Base-by-base conservation (phyloP, 1,139 yeast species). In the Diutina scorzettiae region DNA sequence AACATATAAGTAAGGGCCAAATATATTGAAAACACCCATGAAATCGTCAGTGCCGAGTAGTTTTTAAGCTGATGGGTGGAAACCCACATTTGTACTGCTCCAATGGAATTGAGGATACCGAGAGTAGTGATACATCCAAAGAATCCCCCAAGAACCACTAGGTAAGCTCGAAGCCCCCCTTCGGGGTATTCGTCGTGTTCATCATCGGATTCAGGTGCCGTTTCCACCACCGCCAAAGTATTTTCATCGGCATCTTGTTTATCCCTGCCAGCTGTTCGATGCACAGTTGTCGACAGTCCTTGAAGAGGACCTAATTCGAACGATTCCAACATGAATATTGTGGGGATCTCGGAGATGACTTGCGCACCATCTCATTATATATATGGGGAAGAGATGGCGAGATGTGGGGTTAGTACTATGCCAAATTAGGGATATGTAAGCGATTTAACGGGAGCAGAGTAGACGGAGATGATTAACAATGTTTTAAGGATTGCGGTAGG, bases 91-190 rank as follows among this genome's bases (percentile, higher is more conserved):
- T 79, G 81, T 23, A 78, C 66, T 12, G 77, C 78, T 37, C 85
- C 84, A 29, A 72, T 59, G 5, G 79, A 57, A 49, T 78, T 78
- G 46, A 73, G 66, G 30, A 79, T 55, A 2, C 86, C 86, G 54
- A 81, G 78, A n/a, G 71, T 69, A n/a, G 74, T 71, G 14, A 73
- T 60, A 37, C 75, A 59, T 1, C 83, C 78, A 43, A 75, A 57
- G 57, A 76, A 76, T 1, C 81, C 70, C 2, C 86, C 86, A 6
- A 77, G 56, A 1, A 81, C 76, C 0, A 76, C 81, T 6, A 66
- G 46, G 69, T 81, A 73, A 1, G 83, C 82, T 39, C 57, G 50
- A 40, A 53, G 43, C 0, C 83, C 85, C 2, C 85, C 84, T 46
- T 80, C 84, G 0, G 91, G 91, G 51, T 72, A 72, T 12, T 12